A percentile compares a stretch with the other conserved stretches of the same genome.
Conservation (phyloP, 176 grass and related monocot species). For the Oryza meridionalis region DNA sequence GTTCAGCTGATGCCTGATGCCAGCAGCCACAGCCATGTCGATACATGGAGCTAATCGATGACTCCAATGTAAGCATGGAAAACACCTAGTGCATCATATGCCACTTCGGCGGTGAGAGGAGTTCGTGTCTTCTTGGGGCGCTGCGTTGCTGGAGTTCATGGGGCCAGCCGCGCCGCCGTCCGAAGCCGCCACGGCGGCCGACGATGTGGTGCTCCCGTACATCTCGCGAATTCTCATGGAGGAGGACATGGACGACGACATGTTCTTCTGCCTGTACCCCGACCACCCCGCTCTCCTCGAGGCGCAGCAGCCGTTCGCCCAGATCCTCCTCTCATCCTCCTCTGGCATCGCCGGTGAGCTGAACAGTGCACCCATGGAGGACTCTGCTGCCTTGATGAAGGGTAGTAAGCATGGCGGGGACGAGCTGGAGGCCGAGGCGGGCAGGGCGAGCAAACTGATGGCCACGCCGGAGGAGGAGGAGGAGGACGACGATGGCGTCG, state of each 20-base stretch:
- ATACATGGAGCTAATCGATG: neutral
- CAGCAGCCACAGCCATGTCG: neutral
- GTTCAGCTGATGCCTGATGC: neutral
- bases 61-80: neutral
- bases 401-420: too few species aligned
- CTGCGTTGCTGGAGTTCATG: too few species aligned
- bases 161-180: too few species aligned
- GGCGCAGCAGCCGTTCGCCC: too few species aligned
- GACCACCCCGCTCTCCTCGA: neutral
- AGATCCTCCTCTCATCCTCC: too few species aligned
- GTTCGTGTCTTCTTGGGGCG: too few species aligned
- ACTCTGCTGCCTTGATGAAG: too few species aligned
- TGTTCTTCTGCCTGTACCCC: neutral
- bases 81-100: neutral
- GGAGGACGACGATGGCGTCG: neutral
- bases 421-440: neutral
- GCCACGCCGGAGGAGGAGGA: neutral
- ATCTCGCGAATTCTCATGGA: neutral
- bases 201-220: neutral
- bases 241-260: neutral
- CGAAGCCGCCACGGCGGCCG: too few species aligned
- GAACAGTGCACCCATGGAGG: too few species aligned
- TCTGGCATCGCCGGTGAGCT: too few species aligned
- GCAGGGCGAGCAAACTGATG: slow-evolving; percentile 49
- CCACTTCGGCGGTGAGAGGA: too few species aligned